Base-by-base conservation (phyloP, 176 grass and related monocot genomes). In the Paspalum vaginatum region DNA sequence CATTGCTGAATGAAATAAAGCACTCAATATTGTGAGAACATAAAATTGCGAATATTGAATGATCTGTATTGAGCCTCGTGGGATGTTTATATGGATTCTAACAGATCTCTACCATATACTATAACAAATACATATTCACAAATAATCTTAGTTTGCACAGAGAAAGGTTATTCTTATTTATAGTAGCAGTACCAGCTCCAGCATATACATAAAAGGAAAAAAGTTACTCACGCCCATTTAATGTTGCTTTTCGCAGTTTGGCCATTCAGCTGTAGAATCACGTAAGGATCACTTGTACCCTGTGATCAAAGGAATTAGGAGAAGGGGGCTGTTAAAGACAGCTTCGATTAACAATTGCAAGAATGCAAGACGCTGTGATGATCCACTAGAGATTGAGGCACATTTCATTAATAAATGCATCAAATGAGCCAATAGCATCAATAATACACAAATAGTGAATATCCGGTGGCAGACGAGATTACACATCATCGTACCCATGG, bases 271-370 rank as follows among this genome's bases (percentile, higher is more conserved):
- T 91, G 91, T 12, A 98, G 77, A 87, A 98, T 61, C 25, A 98
- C 92, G 75, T 94, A 94, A 65, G 95, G 95, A 82, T 98, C 95
- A 81, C 92, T 98, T 89, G 95, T 98, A 65, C 95, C 95, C 92
- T 98, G 84, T 24, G 85, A 90, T 65, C 37, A 27, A 76, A 85
- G 37, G 8, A 74, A 53, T 74, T 37, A 48, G 44, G 14, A 64
- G 26, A 78, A 61, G 16, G 20, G 46, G 49, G 11, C 44, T 41
- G 18, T 15, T 38, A 46, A 66, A 43, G 45, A 49, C 32, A 32
- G 14, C 9, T 51, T 64, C 11, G 20, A 25, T 16, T 17, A 78
- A 37, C 46, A 27, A 42, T 84, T 68, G n/a, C 45, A 59, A 32
- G 78, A 72, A 69, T 32, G 32, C 32, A 32, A 32, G 32, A 32